Base-by-base conservation (phyloP, 352 stramenopile genomes). In the Thalassiosira sp. region DNA sequence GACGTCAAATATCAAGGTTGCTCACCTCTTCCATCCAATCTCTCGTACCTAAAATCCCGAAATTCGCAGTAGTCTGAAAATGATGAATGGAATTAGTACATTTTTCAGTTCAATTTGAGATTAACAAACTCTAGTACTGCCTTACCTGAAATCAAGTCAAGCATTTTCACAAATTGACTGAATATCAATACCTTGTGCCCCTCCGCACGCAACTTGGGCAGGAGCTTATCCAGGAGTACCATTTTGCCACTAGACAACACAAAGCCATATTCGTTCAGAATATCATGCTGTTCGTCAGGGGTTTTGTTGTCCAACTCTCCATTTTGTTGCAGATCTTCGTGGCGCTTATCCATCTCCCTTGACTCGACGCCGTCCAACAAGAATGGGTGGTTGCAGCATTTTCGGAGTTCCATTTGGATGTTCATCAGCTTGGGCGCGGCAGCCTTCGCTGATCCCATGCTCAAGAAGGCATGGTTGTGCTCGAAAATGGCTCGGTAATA, bases 341-440 rank as follows among this genome's bases (percentile, higher is more conserved):
- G 91, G 31, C 93, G 75, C 25, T 90, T 89, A 13, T 95, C 90
- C 48, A 96, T 95, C 78, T 99, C 97, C 70, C 98, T 97, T 22
- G 98, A 95, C 81, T 99, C 97, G 0, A 99, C 95, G 16, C 97
- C 97, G 37, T 93, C 76, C 63, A 99, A 96, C 33, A 99, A 89
- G 82, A 98, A 99, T 10, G 98, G 98, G 79, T 99, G 97, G 77
- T 99, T 99, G 87, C 97, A 99, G 85, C 96, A 99, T 86, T 99
- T 99, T 62, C 97, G 91, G 56, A 99, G 88, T 73, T 99, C 97
- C 97, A 99, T 99, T 85, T 99, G 96, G 62, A 99, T 97, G 67
- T 99, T 99, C 84, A 98, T 98, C 22, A 99, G 85, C 73, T 98
- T 98, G 5, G 90, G 91, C 27, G 90, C 83, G 46, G 49, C 85